Evolutionary conservation across 1,139 yeast genomes (phyloP).

Genomic region (Chernovozyma aurita): DNA sequence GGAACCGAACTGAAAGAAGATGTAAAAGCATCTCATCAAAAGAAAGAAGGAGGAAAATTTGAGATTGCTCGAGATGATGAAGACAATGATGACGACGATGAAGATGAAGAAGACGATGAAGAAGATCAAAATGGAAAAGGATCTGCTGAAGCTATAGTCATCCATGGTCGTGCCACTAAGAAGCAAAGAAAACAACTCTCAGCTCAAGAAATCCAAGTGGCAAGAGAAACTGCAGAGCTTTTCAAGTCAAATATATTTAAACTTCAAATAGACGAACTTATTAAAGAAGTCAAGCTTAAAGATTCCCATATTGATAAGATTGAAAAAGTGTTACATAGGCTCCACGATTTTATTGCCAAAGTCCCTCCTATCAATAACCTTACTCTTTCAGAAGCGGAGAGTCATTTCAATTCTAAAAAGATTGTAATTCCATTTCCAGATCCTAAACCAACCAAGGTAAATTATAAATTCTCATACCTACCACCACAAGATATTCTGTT

Average conservation of each 20-base stretch:
- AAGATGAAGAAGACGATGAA: constrained; percentile 12
- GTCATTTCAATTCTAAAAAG: constrained; percentile 41
- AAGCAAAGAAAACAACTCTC: constrained; percentile 44
- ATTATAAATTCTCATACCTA: constrained; percentile 65
- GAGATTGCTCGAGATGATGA: no score
- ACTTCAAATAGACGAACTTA: constrained; percentile 84
- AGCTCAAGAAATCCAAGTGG: constrained; percentile 85
- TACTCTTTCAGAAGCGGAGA: constrained; percentile 50
- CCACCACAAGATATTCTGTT: constrained; percentile 77
- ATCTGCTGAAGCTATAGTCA: constrained; percentile 4
- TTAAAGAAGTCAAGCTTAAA: constrained; percentile 72
- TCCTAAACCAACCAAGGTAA: constrained; percentile 70
- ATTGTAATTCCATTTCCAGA: constrained; percentile 82
- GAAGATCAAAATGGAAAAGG: constrained; percentile 9
- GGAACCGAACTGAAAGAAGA: no score
- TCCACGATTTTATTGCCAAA: constrained; percentile 64
- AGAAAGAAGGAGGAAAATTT: no score
- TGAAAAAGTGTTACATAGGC: constrained; percentile 72
- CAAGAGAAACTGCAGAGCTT: constrained; percentile 88
- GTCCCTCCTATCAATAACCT: constrained; percentile 53
- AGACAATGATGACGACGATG: constrained; percentile 4
- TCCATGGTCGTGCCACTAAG: constrained; percentile 24
- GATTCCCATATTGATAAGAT: constrained; percentile 62
- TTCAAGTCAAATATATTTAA: constrained; percentile 94
- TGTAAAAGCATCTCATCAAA: no score